Base-by-base conservation (phyloP, 1,139 yeast species). In the Debaryomyces udenii region DNA sequence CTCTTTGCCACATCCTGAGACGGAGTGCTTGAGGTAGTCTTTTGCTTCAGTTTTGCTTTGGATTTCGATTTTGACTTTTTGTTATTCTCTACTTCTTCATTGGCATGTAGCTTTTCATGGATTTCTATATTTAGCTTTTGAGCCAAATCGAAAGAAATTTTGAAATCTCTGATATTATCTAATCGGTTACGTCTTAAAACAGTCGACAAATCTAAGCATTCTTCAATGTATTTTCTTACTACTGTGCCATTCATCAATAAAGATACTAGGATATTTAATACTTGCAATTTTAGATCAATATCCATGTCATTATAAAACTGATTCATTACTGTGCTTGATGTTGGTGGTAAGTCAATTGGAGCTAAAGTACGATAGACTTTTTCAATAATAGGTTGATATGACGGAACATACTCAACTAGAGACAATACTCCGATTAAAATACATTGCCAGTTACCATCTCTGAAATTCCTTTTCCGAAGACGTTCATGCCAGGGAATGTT, bases 391-490 rank as follows among this genome's bases (percentile, higher is more conserved):
- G 67, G 66, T 23, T 68, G 57, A 64, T 78, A 85, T 15, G 75
- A 74, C 0, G 83, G 80, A 24, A 83, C 73, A 50, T 80, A 73
- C 35, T 81, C 81, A 9, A 85, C 78, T 39, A 78, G 62, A 1
- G 83, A 74, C 23, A 90, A 70, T 3, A 90, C 70, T 14, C 96
- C 96, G 34, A 90, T 61, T 27, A 90, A 62, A 35, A 86, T 78
- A 32, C 84, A 74, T 53, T 88, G 85, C 96, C 97, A 91, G 42
- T 81, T 81, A 3, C 96, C 96, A 53, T 88, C 91, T 53, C 77
- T 81, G 59, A 86, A 93, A 52, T 79, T 79, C 43, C 96, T 79
- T 47, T 79, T 82, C 10, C 83, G 76, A 22, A 90, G 70, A 35
- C 95, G 70, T 22, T 86, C 94, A 47, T 82, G 79, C 96, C 97